Base-by-base conservation (phyloP, 31 red algal species). In the Porphyra umbilicalis region DNA sequence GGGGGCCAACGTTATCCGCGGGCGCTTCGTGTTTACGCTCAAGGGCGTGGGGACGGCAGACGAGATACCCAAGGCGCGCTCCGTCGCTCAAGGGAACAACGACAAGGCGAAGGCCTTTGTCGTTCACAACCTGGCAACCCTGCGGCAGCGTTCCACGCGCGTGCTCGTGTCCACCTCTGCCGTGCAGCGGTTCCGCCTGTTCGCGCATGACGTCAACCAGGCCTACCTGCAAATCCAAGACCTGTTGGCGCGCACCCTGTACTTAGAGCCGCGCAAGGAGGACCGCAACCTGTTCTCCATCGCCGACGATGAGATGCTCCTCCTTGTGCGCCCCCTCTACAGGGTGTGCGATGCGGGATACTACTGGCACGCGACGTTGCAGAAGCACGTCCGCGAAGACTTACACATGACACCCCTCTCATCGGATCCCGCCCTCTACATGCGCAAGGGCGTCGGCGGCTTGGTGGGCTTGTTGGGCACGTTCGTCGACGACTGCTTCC, bases 181-280 rank as follows among this genome's bases (percentile, higher is more conserved):
- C 10, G 34, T 81, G 3, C 79, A 57, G 25, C 78, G 46, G 16
- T 88, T 85, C 32, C 35, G 71, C 0, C 34, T 88, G 32, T 87
- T 78, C 85, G 75, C 90, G 16, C n/a, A 36, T 5, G 84, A 92
- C 79, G 76, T 92, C 9, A 79, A 32, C 5, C 90, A 92, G 39
- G 90, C 81, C 1, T 92, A 83, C 75, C 75, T 92, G 36, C 90
- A 92, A 82, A 82, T 80, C n/a, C 0, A 33, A 18, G 57, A 77
- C 32, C 39, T 46, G 10, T 68, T 77, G 14, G 76, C 35, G 32
- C 80, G 86, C 35, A 80, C 35, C 14, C 15, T 88, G 14, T 88
- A 82, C 1, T n/a, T n/a, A n/a, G n/a, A n/a, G n/a, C n/a, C n/a
- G n/a, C n/a, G n/a, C n/a, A n/a, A n/a, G n/a, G n/a, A n/a, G n/a